Evolutionary conservation across 352 stramenopile genomes (phyloP).

Genomic region (Globisporangium rhizosaccharum): DNA sequence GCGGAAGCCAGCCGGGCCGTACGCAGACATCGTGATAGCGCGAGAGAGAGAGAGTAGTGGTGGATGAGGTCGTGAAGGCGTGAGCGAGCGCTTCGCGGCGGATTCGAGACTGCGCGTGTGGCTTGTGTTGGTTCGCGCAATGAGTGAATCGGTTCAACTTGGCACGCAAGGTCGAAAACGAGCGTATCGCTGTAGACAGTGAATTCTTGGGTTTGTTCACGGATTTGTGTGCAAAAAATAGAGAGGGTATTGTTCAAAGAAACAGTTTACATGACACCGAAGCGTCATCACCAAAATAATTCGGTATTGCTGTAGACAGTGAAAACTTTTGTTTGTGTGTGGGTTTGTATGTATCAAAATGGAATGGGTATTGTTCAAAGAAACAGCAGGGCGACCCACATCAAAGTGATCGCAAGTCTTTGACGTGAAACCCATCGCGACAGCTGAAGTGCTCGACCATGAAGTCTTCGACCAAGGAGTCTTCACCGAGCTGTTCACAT

Average conservation of each 20-base stretch:
- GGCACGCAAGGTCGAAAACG: not conserved
- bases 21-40: slow-evolving; percentile 9
- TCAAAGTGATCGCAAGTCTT: not conserved
- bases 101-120: not conserved
- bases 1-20: slow-evolving; percentile 86
- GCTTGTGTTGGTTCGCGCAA: too few relatives aligned
- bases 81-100: not conserved
- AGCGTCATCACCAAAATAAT: not conserved
- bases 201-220: not conserved
- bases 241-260: not conserved
- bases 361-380: too few relatives aligned
- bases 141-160: not conserved
- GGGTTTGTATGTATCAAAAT: too few relatives aligned
- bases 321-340: too few relatives aligned
- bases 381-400: not conserved
- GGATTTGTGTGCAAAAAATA: not conserved
- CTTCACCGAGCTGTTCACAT: too few relatives aligned
- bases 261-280: not conserved
- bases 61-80: not conserved
- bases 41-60: not conserved
- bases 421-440: too few relatives aligned
- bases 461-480: too few relatives aligned
- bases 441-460: too few relatives aligned
- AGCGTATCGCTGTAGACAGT: not conserved
- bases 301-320: too few relatives aligned